These are phyloP conservation scores for Penicillium sp. DNA, from an alignment of 2,329 filamentous ascomycete species.

Conservation along the genomic window DNA sequence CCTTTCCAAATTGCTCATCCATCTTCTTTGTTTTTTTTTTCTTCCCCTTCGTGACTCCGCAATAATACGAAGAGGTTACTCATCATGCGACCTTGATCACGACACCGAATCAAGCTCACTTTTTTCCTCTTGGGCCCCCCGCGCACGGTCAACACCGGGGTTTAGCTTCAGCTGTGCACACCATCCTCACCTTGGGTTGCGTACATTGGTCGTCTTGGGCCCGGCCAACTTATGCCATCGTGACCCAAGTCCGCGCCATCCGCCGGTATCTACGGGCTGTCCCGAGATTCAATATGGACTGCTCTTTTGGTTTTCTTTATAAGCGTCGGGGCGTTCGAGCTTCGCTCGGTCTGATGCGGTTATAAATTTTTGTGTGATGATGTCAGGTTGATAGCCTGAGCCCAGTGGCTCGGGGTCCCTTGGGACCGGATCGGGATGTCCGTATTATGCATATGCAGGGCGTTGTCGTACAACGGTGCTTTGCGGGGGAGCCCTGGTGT, in stretches of 20 bases:
- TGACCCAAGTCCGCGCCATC: not conserved
- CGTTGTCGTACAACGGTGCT: not conserved
- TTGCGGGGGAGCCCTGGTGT: not conserved
- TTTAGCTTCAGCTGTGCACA: not conserved
- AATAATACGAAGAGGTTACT: not conserved
- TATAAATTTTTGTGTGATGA: not conserved
- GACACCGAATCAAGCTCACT: not conserved
- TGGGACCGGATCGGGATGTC: conserved; percentile 5
- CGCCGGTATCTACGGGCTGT: not conserved
- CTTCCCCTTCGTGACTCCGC: not conserved
- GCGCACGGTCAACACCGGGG: not conserved
- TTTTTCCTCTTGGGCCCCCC: not conserved
- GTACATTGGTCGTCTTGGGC: not conserved
- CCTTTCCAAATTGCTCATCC: not conserved
- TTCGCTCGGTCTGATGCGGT: not conserved
- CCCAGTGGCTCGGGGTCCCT: not conserved
- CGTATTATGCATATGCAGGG: conserved; percentile 6
- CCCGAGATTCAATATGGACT: not conserved
- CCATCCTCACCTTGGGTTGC: conserved; percentile 6
- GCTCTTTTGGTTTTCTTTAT: not conserved
- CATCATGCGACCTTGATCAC: conserved; percentile 10
- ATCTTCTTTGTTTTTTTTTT: not conserved
- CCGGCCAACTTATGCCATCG: conserved; percentile 4
- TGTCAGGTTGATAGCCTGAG: not conserved
- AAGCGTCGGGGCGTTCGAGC: not conserved